These are phyloP conservation scores for Globisporangium mamillatum DNA, from an alignment of 352 stramenopile species.

Conservation along the genomic window DNA sequence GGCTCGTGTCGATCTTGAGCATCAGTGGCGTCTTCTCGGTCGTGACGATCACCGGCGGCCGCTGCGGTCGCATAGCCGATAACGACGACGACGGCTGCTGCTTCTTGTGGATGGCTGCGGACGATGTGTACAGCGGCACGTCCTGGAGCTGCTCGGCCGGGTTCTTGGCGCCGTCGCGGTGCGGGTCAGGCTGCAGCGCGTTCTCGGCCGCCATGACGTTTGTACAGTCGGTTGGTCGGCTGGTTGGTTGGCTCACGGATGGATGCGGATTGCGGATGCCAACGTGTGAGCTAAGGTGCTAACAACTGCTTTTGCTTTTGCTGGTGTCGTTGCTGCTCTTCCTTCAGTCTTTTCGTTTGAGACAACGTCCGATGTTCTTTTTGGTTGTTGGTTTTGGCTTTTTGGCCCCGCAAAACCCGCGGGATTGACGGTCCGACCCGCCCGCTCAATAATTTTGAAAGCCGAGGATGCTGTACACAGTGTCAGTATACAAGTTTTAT, in stretches of 20 bases:
- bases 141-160: constrained; percentile 11
- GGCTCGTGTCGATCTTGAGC: constrained; percentile 28
- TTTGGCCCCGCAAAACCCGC: too few relatives aligned
- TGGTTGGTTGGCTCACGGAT: too few relatives aligned
- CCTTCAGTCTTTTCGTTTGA: constrained; percentile 5
- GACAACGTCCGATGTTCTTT: too few relatives aligned
- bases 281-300: not conserved
- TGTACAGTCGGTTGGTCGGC: not conserved
- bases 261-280: not conserved
- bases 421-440: too few relatives aligned
- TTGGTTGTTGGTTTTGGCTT: too few relatives aligned
- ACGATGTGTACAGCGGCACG: constrained; percentile 5
- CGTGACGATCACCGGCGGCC: constrained; percentile 15
- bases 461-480: too few relatives aligned
- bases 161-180: constrained; percentile 13
- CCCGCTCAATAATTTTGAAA: too few relatives aligned
- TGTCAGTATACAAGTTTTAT: too few relatives aligned
- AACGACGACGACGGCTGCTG: too few relatives aligned
- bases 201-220: constrained; percentile 11
- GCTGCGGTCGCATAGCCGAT: not conserved
- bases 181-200: constrained; percentile 1
- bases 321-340: not conserved
- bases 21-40: constrained; percentile 38
- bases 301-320: not conserved
- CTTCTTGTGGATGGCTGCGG: not conserved